These are phyloP conservation scores for Aspergillus neoniger DNA, from an alignment of 2,329 filamentous ascomycete species.

Conservation along the genomic window DNA sequence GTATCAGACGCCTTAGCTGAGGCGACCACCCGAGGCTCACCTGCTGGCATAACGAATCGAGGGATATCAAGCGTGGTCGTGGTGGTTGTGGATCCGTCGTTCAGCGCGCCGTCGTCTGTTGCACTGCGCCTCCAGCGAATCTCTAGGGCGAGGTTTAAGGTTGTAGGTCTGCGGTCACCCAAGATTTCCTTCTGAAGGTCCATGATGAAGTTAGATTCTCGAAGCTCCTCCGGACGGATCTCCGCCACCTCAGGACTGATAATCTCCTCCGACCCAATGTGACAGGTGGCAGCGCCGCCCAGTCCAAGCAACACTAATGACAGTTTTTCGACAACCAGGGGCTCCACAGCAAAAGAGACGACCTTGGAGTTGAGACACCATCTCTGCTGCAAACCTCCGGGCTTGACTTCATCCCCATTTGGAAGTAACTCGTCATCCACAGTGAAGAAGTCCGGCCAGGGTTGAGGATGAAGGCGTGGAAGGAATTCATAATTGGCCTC, in stretches of 20 bases:
- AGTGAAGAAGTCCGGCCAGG: slow-evolving; percentile 87
- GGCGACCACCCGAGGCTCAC: slow-evolving; percentile 80
- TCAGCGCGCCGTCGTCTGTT: slow-evolving; percentile 30
- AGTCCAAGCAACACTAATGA: slow-evolving; percentile 62
- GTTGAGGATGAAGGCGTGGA: slow-evolving; percentile 72
- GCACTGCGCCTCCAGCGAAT: slow-evolving; percentile 73
- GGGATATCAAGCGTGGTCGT: slow-evolving; percentile 74
- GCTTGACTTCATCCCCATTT: slow-evolving; percentile 30
- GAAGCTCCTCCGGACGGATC: slow-evolving; percentile 67
- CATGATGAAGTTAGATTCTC: slow-evolving; percentile 72
- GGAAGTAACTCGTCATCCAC: slow-evolving; percentile 49
- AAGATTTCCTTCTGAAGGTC: slow-evolving; percentile 74
- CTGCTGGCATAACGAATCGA: slow-evolving; percentile 75
- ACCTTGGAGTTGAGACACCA: slow-evolving; percentile 75
- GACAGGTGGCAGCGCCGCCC: slow-evolving; percentile 64
- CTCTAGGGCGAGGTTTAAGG: slow-evolving; percentile 72
- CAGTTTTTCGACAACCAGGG: slow-evolving; percentile 64
- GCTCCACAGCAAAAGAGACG: slow-evolving; percentile 73
- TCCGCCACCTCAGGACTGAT: slow-evolving; percentile 33
- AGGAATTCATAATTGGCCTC: slow-evolving; percentile 88
- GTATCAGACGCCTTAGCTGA: slow-evolving; percentile 42
- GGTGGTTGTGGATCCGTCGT: slow-evolving; percentile 49
- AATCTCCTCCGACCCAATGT: slow-evolving; percentile 37
- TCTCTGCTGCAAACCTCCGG: slow-evolving; percentile 71
- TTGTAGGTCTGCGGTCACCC: slow-evolving; percentile 76